phyloP scores from a whole-genome alignment of 176 grass and related monocot genomes.

The Triticum turgidum region DNA sequence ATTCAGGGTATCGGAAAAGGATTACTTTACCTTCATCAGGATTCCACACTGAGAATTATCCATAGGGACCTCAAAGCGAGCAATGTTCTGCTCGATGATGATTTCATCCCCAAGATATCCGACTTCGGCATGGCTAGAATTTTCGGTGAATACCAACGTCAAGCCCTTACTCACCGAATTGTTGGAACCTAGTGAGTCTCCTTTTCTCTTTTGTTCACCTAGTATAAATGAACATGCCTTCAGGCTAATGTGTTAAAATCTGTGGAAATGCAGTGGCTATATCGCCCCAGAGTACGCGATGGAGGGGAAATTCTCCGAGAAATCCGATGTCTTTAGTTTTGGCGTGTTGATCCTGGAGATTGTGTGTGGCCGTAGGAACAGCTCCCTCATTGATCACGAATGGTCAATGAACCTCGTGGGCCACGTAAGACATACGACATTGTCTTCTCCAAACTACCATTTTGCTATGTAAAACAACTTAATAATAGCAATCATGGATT shows the following conservation, averaged over 20 bases:
- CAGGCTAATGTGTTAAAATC: conserved; percentile 6
- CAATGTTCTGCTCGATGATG: conserved; percentile 61
- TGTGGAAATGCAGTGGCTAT: conserved; percentile 54
- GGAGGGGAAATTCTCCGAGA: conserved; percentile 67
- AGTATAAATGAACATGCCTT: background rate
- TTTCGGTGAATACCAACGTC: conserved; percentile 54
- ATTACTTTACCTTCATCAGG: conserved; percentile 74
- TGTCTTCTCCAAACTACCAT: background rate
- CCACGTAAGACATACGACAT: conserved; percentile 41
- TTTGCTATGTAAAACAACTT: background rate
- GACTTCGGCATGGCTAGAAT: conserved; percentile 75
- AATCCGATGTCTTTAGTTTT: conserved; percentile 72
- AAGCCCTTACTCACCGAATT: conserved; percentile 60
- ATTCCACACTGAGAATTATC: conserved; percentile 73
- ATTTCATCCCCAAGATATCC: conserved; percentile 68
- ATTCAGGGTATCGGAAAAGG: conserved; percentile 65
- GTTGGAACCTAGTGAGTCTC: conserved; percentile 66
- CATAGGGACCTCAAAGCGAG: conserved; percentile 75
- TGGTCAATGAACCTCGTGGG: conserved; percentile 69
- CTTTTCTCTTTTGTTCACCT: background rate
- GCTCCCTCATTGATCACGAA: conserved; percentile 39
- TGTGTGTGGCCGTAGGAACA: conserved; percentile 59
- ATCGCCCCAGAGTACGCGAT: conserved; percentile 70
- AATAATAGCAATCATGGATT: too few species aligned
- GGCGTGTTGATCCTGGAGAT: conserved; percentile 70